A percentile compares a stretch with the other conserved stretches of the same genome.
phyloP scores from a whole-genome alignment of 163 green algal species.

The Chlorella variabilis region DNA sequence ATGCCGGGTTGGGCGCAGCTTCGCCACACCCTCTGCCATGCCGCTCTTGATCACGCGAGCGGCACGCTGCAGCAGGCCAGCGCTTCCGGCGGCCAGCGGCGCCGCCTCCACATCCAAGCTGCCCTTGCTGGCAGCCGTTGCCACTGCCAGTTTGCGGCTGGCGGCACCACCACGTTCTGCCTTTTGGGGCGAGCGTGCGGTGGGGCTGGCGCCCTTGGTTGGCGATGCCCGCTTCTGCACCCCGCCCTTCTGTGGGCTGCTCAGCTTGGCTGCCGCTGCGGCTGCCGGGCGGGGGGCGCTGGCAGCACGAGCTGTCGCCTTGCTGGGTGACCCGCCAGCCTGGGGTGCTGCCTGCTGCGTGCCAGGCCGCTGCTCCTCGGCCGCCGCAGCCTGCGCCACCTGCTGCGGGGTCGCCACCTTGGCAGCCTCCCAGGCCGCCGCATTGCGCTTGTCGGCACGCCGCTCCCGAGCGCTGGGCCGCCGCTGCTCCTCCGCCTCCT shows the following conservation, averaged over 20 bases:
- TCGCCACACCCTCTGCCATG: background rate
- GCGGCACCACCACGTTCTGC: background rate
- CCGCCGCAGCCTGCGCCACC: background rate
- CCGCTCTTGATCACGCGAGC: conserved; percentile 5
- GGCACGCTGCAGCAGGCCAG: background rate
- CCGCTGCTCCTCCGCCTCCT: background rate
- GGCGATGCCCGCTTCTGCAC: conserved; percentile 28
- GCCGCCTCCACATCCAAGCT: too few species aligned
- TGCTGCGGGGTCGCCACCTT: background rate
- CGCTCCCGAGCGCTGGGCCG: background rate
- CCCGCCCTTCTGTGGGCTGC: conserved; percentile 22
- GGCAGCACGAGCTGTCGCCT: too few species aligned
- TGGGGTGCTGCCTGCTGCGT: too few species aligned
- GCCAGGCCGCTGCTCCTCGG: too few species aligned
- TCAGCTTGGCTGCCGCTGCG: conserved; percentile 10
- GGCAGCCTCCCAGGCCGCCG: background rate
- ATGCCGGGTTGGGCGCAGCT: background rate
- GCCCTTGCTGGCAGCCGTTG: background rate
- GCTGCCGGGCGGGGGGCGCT: background rate
- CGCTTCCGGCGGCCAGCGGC: background rate
- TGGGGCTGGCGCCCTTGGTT: background rate
- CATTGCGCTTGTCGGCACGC: background rate
- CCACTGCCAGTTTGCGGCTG: conserved; percentile 6
- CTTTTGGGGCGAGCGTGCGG: background rate
- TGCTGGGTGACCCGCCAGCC: background rate